Conservation (phyloP, 768 basidiomycete genomes). For the Pholiota molesta region DNA sequence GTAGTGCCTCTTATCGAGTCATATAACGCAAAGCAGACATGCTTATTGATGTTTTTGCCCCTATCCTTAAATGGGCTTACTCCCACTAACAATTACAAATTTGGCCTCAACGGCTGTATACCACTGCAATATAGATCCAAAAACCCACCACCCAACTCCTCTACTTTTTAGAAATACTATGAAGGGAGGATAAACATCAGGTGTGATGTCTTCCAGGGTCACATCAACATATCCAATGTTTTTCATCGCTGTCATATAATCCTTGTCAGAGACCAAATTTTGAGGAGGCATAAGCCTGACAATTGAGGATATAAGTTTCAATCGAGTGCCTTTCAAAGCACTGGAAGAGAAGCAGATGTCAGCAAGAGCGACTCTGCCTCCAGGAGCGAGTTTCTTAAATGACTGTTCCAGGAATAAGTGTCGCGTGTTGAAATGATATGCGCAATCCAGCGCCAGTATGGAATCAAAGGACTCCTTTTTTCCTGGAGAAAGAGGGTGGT, state of each 20-base stretch:
- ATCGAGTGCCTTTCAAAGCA: slow-evolving; percentile 25
- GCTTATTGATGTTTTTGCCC: not conserved
- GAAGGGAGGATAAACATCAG: slow-evolving; percentile 63
- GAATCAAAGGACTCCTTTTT: slow-evolving; percentile 40
- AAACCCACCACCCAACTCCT: slow-evolving; percentile 46
- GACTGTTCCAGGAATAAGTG: slow-evolving; percentile 53
- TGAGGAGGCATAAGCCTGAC: slow-evolving; percentile 46
- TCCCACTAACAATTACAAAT: slow-evolving; percentile 53
- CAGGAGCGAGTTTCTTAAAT: slow-evolving; percentile 45
- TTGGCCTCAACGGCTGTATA: slow-evolving; percentile 42
- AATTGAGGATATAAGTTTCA: slow-evolving; percentile 31
- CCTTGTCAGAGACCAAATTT: slow-evolving; percentile 50
- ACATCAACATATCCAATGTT: slow-evolving; percentile 57
- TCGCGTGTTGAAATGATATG: slow-evolving; percentile 67
- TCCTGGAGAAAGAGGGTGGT: slow-evolving; percentile 50
- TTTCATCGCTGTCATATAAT: slow-evolving; percentile 47
- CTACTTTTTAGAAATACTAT: slow-evolving; percentile 46
- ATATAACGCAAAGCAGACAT: not conserved
- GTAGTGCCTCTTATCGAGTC: not conserved
- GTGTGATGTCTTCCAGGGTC: slow-evolving; percentile 56
- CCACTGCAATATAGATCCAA: slow-evolving; percentile 40
- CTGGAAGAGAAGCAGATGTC: slow-evolving; percentile 57
- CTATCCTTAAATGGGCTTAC: slow-evolving; percentile 16
- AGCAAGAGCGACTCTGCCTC: slow-evolving; percentile 59
- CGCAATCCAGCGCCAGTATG: slow-evolving; percentile 68